Base-by-base conservation (phyloP, 2,329 filamentous ascomycete genomes). In the Elsinoe australis region DNA sequence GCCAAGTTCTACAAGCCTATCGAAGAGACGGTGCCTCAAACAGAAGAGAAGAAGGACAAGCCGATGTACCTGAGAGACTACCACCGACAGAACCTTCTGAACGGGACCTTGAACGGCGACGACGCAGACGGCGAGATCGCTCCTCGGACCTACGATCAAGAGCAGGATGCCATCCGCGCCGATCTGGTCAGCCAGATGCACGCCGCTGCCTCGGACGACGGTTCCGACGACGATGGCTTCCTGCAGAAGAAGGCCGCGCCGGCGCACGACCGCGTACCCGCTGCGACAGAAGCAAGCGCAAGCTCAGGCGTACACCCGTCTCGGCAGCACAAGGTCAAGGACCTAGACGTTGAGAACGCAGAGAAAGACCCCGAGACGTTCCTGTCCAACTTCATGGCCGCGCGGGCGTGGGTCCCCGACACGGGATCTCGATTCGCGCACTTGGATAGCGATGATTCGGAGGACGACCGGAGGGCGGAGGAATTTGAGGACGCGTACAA, bases 401-500 rank as follows among this genome's bases (percentile, higher is more conserved):
- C 89, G 5, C 81, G 89, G 51, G 90, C 89, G 12, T 98, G 92
- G 92, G 77, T 90, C 5, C 79, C 85, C 0, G 76, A 77, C 7
- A 79, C 78, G 46, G 74, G 72, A 33, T 73, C 78, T 17, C 76
- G 76, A 33, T 88, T 86, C 67, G 74, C 89, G 57, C 85, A 89
- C 0, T 85, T 98, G 50, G 87, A 95, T 61, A 95, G 88, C 0
- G 92, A 98, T 56, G 88, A 95, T 45, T 87, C 80, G n/a, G 78
- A 80, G 5, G 77, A 86, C 34, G 79, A 85, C 22, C 75, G 78
- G 21, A 75, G 79, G 36, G 89, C 89, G 19, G 90, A 96, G 35
- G 80, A 83, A 52, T 94, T 90, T 59, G 92, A 98, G 68, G 77
- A 85, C 55, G 89, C 89, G 3, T 98, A 95, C 70, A 98, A 98